These are phyloP conservation scores for Hypoxylon intermedium DNA, from an alignment of 495 filamentous ascomycete species.

Conservation along the genomic window DNA sequence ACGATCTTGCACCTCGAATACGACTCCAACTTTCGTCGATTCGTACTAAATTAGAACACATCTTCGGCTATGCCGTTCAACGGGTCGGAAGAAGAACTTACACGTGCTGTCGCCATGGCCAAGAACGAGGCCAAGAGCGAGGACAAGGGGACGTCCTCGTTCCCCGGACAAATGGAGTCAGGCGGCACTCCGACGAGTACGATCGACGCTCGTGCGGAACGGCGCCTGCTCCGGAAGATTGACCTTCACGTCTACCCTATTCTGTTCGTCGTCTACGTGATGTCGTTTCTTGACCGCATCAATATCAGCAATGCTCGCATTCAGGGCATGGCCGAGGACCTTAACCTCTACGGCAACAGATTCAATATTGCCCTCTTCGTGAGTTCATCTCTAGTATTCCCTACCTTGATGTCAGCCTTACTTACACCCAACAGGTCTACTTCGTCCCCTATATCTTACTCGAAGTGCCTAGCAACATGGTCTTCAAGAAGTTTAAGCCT, in stretches of 20 bases:
- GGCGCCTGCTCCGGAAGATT: conserved; percentile 45
- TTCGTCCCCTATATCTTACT: conserved; percentile 70
- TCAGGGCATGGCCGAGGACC: conserved; percentile 64
- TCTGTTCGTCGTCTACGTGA: conserved; percentile 51
- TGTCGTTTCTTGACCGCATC: conserved; percentile 60
- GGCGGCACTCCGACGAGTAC: conserved; percentile 2
- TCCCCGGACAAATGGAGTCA: neutral
- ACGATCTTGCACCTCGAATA: neutral
- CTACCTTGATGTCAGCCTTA: neutral
- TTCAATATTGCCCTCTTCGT: conserved; percentile 69
- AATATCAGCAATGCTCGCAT: conserved; percentile 71
- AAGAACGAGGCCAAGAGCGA: conserved; percentile 17
- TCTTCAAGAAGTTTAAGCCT: conserved; percentile 59
- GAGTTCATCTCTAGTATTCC: neutral
- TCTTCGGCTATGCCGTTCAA: conserved; percentile 18
- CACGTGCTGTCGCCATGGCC: conserved; percentile 4
- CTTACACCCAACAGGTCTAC: conserved; percentile 49
- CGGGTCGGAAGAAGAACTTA: conserved; percentile 21
- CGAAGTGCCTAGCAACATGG: conserved; percentile 65
- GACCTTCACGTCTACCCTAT: conserved; percentile 50
- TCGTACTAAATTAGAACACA: neutral
- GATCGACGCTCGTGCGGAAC: conserved; percentile 37
- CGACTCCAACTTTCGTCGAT: neutral
- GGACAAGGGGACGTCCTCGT: conserved; percentile 7
- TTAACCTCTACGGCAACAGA: conserved; percentile 62